Base-by-base conservation (phyloP, 805 yeast genomes). In the Candida silvicultrix region DNA sequence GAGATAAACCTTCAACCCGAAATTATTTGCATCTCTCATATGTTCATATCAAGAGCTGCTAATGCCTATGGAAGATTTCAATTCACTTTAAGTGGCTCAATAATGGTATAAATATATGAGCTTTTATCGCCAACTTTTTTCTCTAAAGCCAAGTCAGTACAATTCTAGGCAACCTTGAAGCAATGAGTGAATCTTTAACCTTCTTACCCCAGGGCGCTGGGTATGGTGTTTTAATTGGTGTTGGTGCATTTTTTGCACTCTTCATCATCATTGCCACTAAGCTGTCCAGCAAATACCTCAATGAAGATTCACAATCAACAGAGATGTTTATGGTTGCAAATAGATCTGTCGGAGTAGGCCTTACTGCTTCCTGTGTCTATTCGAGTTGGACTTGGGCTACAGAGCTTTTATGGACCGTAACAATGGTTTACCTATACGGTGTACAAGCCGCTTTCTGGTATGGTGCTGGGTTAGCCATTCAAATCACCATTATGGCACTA, bases 381-480 rank as follows among this genome's bases (percentile, higher is more conserved):
- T 65, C 71, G 6, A 63, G 72, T 1, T 74, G 78, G 78, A 68
- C 73, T 18, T 71, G 75, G 73, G 68, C 71, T 10, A 66, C 68
- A 41, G 71, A 65, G 34, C 58, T 64, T 42, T 58, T 63, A 39
- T 52, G 61, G 32, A 61, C 69, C 10, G 62, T 68, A 5, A 58
- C 67, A 4, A 61, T 69, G 71, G 54, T 65, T 36, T 73, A 71
- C 47, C 36, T 52, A 7, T 62, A 69, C 53, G 77, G 77, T 25
- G 55, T 73, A 12, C 60, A 57, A 48, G 69, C 68, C 22, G 61
- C 65, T 0, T 64, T 56, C 47, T 49, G 60, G 52, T 70, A 69
- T 46, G 56, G 50, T 34, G 54, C 64, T 39, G 72, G 70, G 23
- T 67, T 64, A 42, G 58, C 70, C 29, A 60, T 66, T 25, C 72